Evolutionary conservation across 176 grass and related monocot species (phyloP).

Genomic region (Oryza glaberrima): DNA sequence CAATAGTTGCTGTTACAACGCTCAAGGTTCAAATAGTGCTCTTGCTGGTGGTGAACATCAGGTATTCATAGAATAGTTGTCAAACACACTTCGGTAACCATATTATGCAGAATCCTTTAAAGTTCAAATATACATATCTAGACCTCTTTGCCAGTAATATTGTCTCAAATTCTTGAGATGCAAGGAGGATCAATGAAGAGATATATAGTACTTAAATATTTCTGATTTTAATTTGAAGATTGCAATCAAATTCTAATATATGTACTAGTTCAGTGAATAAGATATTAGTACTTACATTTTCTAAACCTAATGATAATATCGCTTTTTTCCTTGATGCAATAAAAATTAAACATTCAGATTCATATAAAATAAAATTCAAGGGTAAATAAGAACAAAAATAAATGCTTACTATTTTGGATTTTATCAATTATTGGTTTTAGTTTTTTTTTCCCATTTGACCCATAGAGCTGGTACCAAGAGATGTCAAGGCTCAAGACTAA

Average conservation of each 20-base stretch:
- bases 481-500: slow-evolving; percentile 72
- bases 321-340: neutral
- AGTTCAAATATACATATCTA: no score
- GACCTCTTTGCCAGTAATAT: neutral
- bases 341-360: neutral
- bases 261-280: neutral
- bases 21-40: slow-evolving; percentile 44
- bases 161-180: neutral
- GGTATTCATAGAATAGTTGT: slow-evolving; percentile 27
- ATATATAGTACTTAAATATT: neutral
- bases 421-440: neutral
- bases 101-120: neutral
- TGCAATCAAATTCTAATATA: neutral
- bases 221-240: neutral
- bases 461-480: slow-evolving; percentile 64
- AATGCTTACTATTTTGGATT: neutral
- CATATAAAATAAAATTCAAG: neutral
- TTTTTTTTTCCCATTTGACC: neutral
- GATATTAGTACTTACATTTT: neutral
- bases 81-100: neutral
- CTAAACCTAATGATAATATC: neutral
- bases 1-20: slow-evolving; percentile 50
- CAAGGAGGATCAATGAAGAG: neutral
- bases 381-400: neutral
- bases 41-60: slow-evolving; percentile 55